Base-by-base conservation (phyloP, 345 rosid genomes). In the Garcia nutans region DNA sequence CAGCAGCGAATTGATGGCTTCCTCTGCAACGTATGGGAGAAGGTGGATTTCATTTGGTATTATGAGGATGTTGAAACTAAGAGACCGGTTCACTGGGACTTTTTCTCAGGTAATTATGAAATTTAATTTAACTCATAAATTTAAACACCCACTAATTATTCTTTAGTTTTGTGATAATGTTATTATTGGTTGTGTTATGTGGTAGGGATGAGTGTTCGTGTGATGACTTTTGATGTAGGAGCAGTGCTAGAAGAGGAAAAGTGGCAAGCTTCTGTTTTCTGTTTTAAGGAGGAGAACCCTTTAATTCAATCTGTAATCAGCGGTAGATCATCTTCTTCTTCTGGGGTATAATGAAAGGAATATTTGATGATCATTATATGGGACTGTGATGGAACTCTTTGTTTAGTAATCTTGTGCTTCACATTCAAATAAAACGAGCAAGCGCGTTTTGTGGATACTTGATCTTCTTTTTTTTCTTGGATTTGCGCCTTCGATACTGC, bases 161-260 rank as follows among this genome's bases (percentile, higher is more conserved):
- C 2, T 15, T 37, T 37, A 3, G 16, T 2, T 68, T 8, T 8
- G 31, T 17, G 10, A 66, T 44, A 20, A 20, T 37, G 47, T 37
- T 20, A 0, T 26, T 64, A 4, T 19, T 5, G n/a, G 55, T 47
- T 4, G 15, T 23, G 2, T 37, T 72, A 58, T 57, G 37, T 56
- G 82, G 81, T 76, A 88, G 93, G 91, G 54, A 75, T 77, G 22
- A 80, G 72, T 31, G 87, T 87, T 68, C 90, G 89, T 86, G 87
- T 89, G 68, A 87, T 87, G 89, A 89, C 95, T 17, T 91, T 77
- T 31, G 92, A 89, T 57, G 90, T 87, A 50, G 92, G 91, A 19
- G 91, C 87, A 3, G 84, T 85, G 55, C 77, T 89, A 11, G 92
- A 86, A 57, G 92, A 89, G 82, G 79, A 82, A 28, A 74, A 86